Base-by-base conservation (phyloP, 2,329 filamentous ascomycete species). In the Nemania serpens region DNA sequence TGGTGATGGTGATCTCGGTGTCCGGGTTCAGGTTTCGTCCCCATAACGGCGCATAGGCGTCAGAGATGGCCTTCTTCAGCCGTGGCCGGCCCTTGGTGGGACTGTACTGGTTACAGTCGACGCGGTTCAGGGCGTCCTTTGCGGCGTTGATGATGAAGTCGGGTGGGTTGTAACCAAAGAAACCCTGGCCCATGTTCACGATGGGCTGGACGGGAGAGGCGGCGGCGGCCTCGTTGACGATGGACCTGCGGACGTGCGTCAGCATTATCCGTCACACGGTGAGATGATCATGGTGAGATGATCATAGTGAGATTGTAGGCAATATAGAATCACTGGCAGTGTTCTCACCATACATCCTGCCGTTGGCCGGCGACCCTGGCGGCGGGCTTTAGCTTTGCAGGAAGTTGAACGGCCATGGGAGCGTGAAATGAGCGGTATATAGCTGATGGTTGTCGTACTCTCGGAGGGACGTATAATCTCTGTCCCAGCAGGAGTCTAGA, bases 21-120 rank as follows among this genome's bases (percentile, higher is more conserved):
- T 97, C 91, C 0, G 94, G 91, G 75, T 99, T 83, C 46, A 99
- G 77, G 64, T 84, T 81, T 55, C 91, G 86, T 37, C 91, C 92
- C 81, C 96, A 98, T 75, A 89, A 89, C 0, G 93, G 91, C 13
- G 92, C 90, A 79, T 99, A 99, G 20, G 95, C 91, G 70, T 96
- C 88, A 2, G 95, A 91, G 71, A 99, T 88, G 53, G 95, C 95
- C 81, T 98, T 91, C 83, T 89, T 94, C 72, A 99, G 83, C 57
- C 94, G 86, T 43, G 95, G 94, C 6, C 94, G 88, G 62, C 95
- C 95, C 82, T 93, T 95, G 18, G 95, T 97, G 2, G 93, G 95
- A 20, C 93, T 94, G 82, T 99, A 99, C 81, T 99, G 95, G 77
- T 99, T 99, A 84, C 94, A 97, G 68, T 98, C 95, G 20, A 99